Evolutionary conservation across 1,284 basidiomycete genomes (phyloP).

Genomic region (Leccinum subspadiceum): DNA sequence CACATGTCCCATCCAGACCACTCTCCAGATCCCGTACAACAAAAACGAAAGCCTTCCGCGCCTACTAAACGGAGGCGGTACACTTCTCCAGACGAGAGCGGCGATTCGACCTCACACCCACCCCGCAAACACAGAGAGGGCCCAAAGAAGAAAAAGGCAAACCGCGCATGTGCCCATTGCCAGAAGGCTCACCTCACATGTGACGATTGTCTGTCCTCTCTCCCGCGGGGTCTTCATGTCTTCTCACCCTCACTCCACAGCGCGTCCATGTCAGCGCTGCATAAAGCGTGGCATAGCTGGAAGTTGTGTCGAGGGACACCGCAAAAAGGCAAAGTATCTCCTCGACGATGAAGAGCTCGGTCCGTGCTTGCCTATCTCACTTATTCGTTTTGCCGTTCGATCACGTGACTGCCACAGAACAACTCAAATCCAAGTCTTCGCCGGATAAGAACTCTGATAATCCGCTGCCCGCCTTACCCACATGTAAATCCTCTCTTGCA

Average conservation of each 20-base stretch:
- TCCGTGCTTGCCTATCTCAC: constrained; percentile 39
- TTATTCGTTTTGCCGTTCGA: constrained; percentile 24
- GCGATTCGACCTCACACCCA: constrained; percentile 43
- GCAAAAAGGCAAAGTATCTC: constrained; percentile 98
- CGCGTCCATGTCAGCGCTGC: constrained; percentile 93
- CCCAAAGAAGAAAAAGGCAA: constrained; percentile 90
- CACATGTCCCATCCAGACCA: constrained; percentile 25
- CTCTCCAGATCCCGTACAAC: constrained; percentile 6
- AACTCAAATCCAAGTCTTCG: constrained; percentile 48
- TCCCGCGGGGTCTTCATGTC: constrained; percentile 8
- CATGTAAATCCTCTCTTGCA: constrained; percentile 24
- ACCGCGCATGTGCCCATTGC: constrained; percentile 91
- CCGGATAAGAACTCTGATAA: constrained; percentile 24
- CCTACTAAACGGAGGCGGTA: constrained; percentile 44
- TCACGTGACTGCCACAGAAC: constrained; percentile 50
- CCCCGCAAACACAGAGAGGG: constrained; percentile 60
- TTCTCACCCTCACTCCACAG: constrained; percentile 43
- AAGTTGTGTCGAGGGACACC: constrained; percentile 89
- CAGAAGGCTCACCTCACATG: constrained; percentile 97
- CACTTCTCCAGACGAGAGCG: constrained; percentile 45
- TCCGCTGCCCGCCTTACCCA: constrained; percentile 30
- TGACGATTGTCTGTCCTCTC: constrained; percentile 77
- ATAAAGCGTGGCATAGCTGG: constrained; percentile 90
- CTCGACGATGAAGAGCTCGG: constrained; percentile 90
- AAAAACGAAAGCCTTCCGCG: constrained; percentile 15